These are phyloP conservation scores for Erodium moschatum DNA, from an alignment of 441 rosid species.

Conservation along the genomic window DNA sequence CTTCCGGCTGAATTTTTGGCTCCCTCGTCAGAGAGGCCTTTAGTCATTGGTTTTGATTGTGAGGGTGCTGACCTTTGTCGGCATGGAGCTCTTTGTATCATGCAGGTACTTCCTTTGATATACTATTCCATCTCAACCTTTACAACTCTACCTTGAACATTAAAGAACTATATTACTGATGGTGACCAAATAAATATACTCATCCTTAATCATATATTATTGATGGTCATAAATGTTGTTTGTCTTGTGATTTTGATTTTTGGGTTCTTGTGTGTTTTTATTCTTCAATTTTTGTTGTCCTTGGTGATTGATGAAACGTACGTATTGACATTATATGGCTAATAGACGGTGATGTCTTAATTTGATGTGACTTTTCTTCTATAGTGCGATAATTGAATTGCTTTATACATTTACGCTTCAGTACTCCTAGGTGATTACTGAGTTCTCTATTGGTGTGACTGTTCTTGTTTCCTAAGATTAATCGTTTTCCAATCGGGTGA, in stretches of 20 bases:
- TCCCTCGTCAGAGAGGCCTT: conserved; percentile 48
- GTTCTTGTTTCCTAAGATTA: not conserved
- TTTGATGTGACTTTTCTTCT: not conserved
- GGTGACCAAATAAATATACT: not conserved
- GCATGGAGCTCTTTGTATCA: conserved; percentile 68
- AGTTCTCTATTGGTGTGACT: not conserved
- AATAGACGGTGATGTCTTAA: no score
- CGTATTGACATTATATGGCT: not conserved
- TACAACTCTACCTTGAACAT: not conserved
- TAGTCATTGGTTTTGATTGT: conserved; percentile 83
- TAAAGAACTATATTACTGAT: not conserved
- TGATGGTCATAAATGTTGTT: not conserved
- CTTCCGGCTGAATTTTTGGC: conserved; percentile 71
- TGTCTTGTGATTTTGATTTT: not conserved
- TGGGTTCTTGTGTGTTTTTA: not conserved
- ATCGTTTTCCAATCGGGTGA: not conserved
- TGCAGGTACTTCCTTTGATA: conserved; percentile 49
- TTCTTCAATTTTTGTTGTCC: not conserved
- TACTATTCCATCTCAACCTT: not conserved
- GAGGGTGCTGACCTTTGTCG: conserved; percentile 87
- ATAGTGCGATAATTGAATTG: not conserved
- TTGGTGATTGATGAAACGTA: not conserved
- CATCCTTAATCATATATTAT: not conserved
- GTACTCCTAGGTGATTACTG: not conserved
- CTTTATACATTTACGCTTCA: not conserved